phyloP scores from a whole-genome alignment of 331 rosid species.

The Telfairia occidentalis region DNA sequence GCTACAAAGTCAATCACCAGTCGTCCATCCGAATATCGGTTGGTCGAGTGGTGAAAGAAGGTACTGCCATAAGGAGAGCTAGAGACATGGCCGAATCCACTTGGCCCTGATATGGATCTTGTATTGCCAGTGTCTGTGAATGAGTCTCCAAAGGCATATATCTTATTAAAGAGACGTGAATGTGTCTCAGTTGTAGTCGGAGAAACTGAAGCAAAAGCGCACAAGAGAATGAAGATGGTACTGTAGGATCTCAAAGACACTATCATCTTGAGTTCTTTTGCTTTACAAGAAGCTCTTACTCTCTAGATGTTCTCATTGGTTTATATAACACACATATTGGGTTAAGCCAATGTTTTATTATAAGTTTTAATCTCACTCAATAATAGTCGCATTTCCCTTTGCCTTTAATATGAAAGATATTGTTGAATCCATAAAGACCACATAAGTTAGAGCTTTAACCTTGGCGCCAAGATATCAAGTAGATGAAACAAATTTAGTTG shows the following conservation, averaged over 20 bases:
- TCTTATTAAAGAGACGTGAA: constrained; percentile 48
- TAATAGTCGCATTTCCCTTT: neutral
- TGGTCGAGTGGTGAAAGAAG: constrained; percentile 74
- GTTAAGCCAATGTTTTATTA: neutral
- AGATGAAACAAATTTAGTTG: neutral
- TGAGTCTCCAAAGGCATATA: constrained; percentile 86
- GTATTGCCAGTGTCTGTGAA: constrained; percentile 98
- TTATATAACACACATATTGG: neutral
- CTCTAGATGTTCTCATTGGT: neutral
- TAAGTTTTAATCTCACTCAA: neutral
- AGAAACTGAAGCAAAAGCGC: constrained; percentile 11
- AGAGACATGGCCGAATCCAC: constrained; percentile 70
- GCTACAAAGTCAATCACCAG: constrained; percentile 78
- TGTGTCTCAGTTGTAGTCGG: constrained; percentile 1
- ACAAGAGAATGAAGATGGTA: neutral
- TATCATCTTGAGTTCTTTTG: neutral
- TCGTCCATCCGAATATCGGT: constrained; percentile 84
- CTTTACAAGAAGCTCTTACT: neutral
- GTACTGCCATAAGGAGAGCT: constrained; percentile 64
- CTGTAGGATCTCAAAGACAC: neutral
- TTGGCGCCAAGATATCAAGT: neutral
- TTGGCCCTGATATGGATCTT: constrained; percentile 45
- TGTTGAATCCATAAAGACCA: neutral
- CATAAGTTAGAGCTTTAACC: neutral
- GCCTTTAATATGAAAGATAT: neutral